Base-by-base conservation (phyloP, 2,329 filamentous ascomycete genomes). In the Fusarium dimerum region DNA sequence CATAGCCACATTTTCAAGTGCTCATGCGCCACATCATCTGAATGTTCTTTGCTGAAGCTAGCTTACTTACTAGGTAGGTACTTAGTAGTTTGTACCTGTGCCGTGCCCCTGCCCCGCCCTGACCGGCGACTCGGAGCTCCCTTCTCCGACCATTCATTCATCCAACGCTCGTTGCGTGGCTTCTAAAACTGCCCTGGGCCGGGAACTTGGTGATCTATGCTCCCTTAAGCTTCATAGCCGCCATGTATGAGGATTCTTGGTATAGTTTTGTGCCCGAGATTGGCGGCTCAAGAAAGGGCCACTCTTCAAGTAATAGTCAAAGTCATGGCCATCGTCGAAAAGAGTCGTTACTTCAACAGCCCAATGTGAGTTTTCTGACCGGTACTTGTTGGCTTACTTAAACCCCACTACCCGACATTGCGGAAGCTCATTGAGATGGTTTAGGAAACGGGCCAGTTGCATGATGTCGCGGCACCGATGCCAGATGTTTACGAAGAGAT, bases 201-300 rank as follows among this genome's bases (percentile, higher is more conserved):
- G 52, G 47, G 41, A 56, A 62, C 44, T 53, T 52, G 51, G 47
- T 43, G 47, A 30, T 32, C 55, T 32, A 50, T 59, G 59, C 59
- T 57, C 45, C 45, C 50, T 47, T 44, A 40, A 57, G 58, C 52
- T 58, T 43, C n/a, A 41, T 47, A 45, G 40, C 39, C 60, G 76
- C 60, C 61, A 92, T 91, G 88, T 90, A 90, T 71, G 89, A 93
- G 72, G 89, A 93, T 71, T 85, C 88, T 30, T 93, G 89, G 89
- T 91, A 92, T 74, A 90, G 82, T 68, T 87, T 90, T 67, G 83
- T 89, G 59, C 82, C 88, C 26, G 83, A 87, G 50, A 73, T 82
- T 48, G 74, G 80, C 52, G 74, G 79, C 58, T 80, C 78, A 58
- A 81, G 78, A 62, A 76, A 76, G 54, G 73, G 74, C n/a, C 64